These are phyloP conservation scores for Paraglomus brasilianum DNA, from an alignment of 192 early-diverging fungal genomes.

Conservation along the genomic window DNA sequence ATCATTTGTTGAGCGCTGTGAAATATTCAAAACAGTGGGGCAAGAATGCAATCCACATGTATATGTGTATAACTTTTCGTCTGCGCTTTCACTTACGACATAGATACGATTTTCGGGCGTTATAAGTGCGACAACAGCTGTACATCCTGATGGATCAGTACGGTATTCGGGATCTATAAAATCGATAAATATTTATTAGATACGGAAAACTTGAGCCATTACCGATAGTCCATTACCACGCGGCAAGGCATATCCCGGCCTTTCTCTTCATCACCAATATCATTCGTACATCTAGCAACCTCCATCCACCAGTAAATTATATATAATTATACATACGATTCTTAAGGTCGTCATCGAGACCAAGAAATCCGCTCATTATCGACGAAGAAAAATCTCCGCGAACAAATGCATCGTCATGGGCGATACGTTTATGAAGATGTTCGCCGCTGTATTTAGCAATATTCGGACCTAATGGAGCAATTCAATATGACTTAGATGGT, in stretches of 20 bases:
- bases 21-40: no score
- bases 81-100: constrained; percentile 52
- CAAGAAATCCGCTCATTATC: constrained; percentile 81
- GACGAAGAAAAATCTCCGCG: constrained; percentile 70
- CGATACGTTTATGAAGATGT: constrained; percentile 72
- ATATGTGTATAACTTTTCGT: neutral
- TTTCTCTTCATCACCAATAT: no score
- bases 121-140: constrained; percentile 85
- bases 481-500: neutral
- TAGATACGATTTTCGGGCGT: constrained; percentile 78
- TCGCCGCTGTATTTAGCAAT: constrained; percentile 85
- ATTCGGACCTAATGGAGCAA: constrained; percentile 50
- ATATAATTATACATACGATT: constrained; percentile 51
- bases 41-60: neutral
- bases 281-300: no score
- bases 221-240: no score
- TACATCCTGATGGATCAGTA: constrained; percentile 93
- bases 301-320: neutral
- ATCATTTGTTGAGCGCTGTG: no score
- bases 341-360: constrained; percentile 74
- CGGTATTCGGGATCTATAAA: constrained; percentile 67
- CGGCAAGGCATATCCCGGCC: no score
- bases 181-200: constrained; percentile 12
- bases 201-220: neutral
- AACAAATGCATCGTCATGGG: constrained; percentile 60